Conservation (phyloP, 495 filamentous ascomycete species). For the Lasiosphaeria hispida region DNA sequence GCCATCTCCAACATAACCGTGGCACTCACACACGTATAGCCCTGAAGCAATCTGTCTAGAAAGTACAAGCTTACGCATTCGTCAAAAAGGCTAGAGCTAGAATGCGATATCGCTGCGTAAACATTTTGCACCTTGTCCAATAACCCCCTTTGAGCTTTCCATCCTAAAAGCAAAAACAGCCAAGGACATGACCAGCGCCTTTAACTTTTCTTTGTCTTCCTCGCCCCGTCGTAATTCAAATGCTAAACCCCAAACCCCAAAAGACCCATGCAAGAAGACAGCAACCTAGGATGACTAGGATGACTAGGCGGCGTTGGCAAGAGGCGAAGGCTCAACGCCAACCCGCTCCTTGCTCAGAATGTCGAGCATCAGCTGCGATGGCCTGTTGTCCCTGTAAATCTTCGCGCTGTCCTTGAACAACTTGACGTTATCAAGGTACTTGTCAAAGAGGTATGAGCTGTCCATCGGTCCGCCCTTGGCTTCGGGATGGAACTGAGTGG, state of each 20-base stretch:
- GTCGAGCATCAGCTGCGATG: conserved; percentile 83
- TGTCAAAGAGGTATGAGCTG: conserved; percentile 91
- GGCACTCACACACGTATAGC: too few relatives aligned
- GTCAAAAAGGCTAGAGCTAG: neutral
- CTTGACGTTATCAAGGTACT: conserved; percentile 84
- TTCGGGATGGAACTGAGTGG: conserved; percentile 97
- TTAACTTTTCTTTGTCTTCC: neutral
- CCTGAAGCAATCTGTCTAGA: too few relatives aligned
- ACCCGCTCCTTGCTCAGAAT: conserved; percentile 91
- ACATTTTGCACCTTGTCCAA: neutral
- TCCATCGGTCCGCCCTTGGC: conserved; percentile 95
- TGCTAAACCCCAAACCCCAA: conserved; percentile 7
- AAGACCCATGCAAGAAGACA: conserved; percentile 2
- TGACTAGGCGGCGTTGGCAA: conserved; percentile 39
- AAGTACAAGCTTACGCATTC: too few relatives aligned
- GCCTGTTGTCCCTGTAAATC: conserved; percentile 72
- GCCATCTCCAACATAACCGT: too few relatives aligned
- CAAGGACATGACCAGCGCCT: neutral
- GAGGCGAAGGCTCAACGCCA: conserved; percentile 70
- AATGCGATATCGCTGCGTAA: neutral
- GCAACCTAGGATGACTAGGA: neutral
- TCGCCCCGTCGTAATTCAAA: neutral
- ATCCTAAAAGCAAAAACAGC: neutral
- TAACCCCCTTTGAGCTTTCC: neutral
- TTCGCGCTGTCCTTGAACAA: conserved; percentile 81